These are phyloP conservation scores for Geosmithia putterillii DNA, from an alignment of 2,329 filamentous ascomycete species.

Conservation along the genomic window DNA sequence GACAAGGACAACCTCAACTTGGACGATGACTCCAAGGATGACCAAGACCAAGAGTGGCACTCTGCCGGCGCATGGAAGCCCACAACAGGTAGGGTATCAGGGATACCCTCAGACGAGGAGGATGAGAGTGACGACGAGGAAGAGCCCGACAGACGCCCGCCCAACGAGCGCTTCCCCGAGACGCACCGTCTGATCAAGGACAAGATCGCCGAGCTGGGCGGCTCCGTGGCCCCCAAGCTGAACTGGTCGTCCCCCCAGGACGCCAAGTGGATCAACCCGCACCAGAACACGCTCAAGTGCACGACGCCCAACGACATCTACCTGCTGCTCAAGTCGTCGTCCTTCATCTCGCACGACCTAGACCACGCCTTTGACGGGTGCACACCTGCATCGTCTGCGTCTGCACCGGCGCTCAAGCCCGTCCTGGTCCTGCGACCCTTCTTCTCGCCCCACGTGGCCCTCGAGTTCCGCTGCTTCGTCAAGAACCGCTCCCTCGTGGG, in stretches of 20 bases:
- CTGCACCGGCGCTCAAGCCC: constrained; percentile 50
- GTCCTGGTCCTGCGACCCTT: constrained; percentile 79
- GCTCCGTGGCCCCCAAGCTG: constrained; percentile 79
- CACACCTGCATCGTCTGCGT: constrained; percentile 20
- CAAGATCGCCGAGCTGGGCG: constrained; percentile 70
- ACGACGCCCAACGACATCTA: constrained; percentile 83
- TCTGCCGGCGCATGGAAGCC: constrained; percentile 14
- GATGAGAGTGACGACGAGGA: constrained; percentile 43
- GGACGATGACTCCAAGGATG: constrained; percentile 42
- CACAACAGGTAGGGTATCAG: constrained; percentile 10
- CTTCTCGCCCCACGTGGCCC: constrained; percentile 75
- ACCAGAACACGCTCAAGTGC: constrained; percentile 87
- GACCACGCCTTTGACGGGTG: constrained; percentile 82
- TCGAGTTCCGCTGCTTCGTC: constrained; percentile 95
- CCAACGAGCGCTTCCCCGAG: constrained; percentile 51
- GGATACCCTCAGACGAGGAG: constrained; percentile 25
- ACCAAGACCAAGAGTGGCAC: constrained; percentile 41
- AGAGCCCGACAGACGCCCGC: constrained; percentile 23
- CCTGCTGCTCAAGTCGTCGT: constrained; percentile 83
- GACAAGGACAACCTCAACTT: too few species aligned
- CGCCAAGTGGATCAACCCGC: constrained; percentile 76
- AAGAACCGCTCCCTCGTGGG: constrained; percentile 68
- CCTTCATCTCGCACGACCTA: constrained; percentile 88
- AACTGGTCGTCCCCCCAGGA: constrained; percentile 98
- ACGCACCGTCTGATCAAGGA: constrained; percentile 66